Conservation (phyloP, 495 filamentous ascomycete species). For the Penicillium pulvis region DNA sequence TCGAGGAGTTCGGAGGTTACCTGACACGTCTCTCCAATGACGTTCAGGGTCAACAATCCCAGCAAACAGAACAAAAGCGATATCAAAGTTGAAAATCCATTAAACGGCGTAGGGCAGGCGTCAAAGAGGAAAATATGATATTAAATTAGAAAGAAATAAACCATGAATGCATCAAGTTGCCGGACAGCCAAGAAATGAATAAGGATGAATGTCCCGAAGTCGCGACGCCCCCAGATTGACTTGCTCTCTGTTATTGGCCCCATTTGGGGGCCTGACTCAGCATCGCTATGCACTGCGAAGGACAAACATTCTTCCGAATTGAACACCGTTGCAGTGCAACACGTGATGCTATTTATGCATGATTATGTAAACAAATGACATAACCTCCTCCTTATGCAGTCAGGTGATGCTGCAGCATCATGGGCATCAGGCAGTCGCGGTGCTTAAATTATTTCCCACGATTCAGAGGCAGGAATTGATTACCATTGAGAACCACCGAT, state of each 20-base stretch:
- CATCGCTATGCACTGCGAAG: neutral
- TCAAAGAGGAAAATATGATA: constrained; percentile 12
- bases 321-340: constrained; percentile 14
- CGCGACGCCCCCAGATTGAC: constrained; percentile 20
- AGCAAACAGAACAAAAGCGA: constrained; percentile 10
- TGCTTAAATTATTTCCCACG: constrained; percentile 3
- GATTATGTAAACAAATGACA: neutral
- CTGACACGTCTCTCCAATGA: constrained; percentile 37
- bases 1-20: constrained; percentile 22
- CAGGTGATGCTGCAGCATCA: constrained; percentile 21
- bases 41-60: constrained; percentile 33
- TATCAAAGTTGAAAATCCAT: constrained; percentile 25
- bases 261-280: constrained; percentile 5
- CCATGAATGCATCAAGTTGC: constrained; percentile 12
- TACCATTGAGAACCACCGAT: neutral
- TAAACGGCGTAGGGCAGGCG: constrained; percentile 9
- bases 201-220: constrained; percentile 12
- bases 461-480: neutral
- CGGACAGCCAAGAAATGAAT: constrained; percentile 4
- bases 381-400: constrained; percentile 1
- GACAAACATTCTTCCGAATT: constrained; percentile 17
- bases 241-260: constrained; percentile 10
- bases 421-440: constrained; percentile 9
- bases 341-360: constrained; percentile 8
- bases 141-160: constrained; percentile 19